Evolutionary conservation across 2,329 filamentous ascomycete species (phyloP).

Genomic region (Curvularia lunata): DNA sequence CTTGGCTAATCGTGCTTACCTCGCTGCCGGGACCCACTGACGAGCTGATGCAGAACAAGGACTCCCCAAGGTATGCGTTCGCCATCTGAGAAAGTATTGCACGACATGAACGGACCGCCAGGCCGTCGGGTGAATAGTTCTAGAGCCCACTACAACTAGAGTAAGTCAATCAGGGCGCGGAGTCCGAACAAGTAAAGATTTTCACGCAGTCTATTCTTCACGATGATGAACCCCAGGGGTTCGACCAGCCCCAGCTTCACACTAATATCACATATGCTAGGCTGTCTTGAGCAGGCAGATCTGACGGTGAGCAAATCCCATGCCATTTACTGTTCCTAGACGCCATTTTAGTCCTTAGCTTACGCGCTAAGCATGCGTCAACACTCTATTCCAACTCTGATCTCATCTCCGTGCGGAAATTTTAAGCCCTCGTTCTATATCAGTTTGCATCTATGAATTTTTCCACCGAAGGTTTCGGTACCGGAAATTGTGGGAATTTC

Average conservation of each 20-base stretch:
- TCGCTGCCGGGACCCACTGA: neutral
- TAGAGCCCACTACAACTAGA: slow-evolving; percentile 20
- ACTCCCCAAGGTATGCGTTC: neutral
- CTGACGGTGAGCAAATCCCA: slow-evolving; percentile 20
- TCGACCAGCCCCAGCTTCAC: slow-evolving; percentile 11
- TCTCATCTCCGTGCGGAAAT: slow-evolving; percentile 31
- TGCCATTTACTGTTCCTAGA: slow-evolving; percentile 18
- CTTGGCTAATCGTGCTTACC: neutral
- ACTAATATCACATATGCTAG: slow-evolving; percentile 13
- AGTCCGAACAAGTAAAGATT: slow-evolving; percentile 37
- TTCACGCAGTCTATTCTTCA: slow-evolving; percentile 21
- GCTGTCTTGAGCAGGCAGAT: slow-evolving; percentile 30
- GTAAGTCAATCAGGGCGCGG: slow-evolving; percentile 19
- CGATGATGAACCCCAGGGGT: slow-evolving; percentile 14
- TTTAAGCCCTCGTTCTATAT: slow-evolving; percentile 23
- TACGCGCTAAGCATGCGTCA: slow-evolving; percentile 35
- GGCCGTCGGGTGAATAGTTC: slow-evolving; percentile 39
- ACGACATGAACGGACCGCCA: slow-evolving; percentile 37
- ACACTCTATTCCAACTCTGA: slow-evolving; percentile 43
- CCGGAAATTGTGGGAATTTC: slow-evolving; percentile 25
- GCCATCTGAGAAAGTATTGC: slow-evolving; percentile 3
- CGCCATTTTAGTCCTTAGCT: slow-evolving; percentile 23
- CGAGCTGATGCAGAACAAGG: neutral
- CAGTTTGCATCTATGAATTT: slow-evolving; percentile 16
- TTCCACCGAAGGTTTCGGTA: slow-evolving; percentile 17